A percentile compares a stretch with the other conserved stretches of the same genome.
Conservation (phyloP, 192 early-diverging fungal genomes). For the Rhizoclosmatium globosum region DNA sequence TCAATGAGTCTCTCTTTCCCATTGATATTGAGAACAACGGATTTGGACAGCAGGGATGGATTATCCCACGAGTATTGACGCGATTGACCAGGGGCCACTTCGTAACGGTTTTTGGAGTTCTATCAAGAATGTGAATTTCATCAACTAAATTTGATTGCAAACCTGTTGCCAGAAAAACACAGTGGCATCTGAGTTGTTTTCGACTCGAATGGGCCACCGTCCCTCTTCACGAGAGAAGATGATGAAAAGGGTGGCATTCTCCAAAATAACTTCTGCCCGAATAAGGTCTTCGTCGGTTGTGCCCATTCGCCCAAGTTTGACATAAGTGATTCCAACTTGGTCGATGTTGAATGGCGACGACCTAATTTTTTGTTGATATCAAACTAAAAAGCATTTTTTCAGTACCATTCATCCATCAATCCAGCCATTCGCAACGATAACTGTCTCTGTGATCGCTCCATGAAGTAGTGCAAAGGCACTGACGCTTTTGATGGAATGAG, state of each 20-base stretch:
- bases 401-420: constrained; percentile 74
- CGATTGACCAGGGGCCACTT: constrained; percentile 59
- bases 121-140: background rate
- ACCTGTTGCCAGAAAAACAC: constrained; percentile 85
- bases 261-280: constrained; percentile 81
- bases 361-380: constrained; percentile 7
- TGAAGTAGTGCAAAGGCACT: constrained; percentile 74
- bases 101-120: constrained; percentile 56
- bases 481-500: constrained; percentile 60
- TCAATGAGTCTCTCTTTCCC: constrained; percentile 83
- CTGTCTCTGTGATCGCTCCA: constrained; percentile 63
- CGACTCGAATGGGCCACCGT: constrained; percentile 90
- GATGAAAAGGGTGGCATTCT: constrained; percentile 92
- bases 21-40: constrained; percentile 77
- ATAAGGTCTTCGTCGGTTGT: constrained; percentile 73
- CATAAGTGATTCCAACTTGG: constrained; percentile 83
- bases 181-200: constrained; percentile 76
- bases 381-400: background rate
- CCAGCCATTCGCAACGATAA: constrained; percentile 74
- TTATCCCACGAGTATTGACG: constrained; percentile 92
- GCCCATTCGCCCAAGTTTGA: constrained; percentile 74
- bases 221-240: constrained; percentile 76
- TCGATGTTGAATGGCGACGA: constrained; percentile 81
- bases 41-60: constrained; percentile 77
- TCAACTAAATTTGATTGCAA: constrained; percentile 2